Evolutionary conservation across 441 rosid genomes (phyloP), one percentile per base, ranked within the genome.

Genomic region (Arabidopsis hybrid): DNA sequence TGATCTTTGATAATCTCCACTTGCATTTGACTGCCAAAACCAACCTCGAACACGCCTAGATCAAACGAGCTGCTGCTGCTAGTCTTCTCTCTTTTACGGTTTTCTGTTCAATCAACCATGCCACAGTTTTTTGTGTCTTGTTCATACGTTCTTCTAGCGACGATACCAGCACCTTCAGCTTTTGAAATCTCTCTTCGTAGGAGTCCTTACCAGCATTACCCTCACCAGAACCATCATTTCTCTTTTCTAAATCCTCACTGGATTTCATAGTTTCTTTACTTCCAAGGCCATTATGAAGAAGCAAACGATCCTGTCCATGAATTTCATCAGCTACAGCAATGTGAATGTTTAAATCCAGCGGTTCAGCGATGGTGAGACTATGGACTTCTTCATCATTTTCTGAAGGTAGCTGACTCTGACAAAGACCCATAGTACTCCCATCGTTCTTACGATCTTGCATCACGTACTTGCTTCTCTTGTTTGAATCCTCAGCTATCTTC

Each of bases 281-380:
- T 7, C 61, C 40, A 9, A 32, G 61, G 61, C 6, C 6, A 13
- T 13, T 3, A 9, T 31, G 38, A 56, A 56, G 59, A 39, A 10
- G 47, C 60, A 36, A 71, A 51, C 34, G 10, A 29, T 71, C 32
- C 0, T n/a, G 51, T 60, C 60, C 52, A 16, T 10, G 60, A 62
- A 18, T 12, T 39, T 18, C 61, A 12, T 53, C 34, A 11, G 7
- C 31, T 35, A 50, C 46, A 49, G 32, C 1, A 0, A 2, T 49
- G 18, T 11, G 34, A 17, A 35, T 6, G 32, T 36, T 50, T 50
- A 18, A 17, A 26, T 26, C 29, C 29, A 26, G 43, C 10, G 16
- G 43, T 65, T 47, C 58, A 29, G 66, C 21, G 29, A 65, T 3
- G 59, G 60, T 64, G 31, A 55, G 56, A 17, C 4, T 10, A 42